These are phyloP conservation scores for Leishmania arabica DNA, from an alignment of 208 protist species.

Conservation along the genomic window DNA sequence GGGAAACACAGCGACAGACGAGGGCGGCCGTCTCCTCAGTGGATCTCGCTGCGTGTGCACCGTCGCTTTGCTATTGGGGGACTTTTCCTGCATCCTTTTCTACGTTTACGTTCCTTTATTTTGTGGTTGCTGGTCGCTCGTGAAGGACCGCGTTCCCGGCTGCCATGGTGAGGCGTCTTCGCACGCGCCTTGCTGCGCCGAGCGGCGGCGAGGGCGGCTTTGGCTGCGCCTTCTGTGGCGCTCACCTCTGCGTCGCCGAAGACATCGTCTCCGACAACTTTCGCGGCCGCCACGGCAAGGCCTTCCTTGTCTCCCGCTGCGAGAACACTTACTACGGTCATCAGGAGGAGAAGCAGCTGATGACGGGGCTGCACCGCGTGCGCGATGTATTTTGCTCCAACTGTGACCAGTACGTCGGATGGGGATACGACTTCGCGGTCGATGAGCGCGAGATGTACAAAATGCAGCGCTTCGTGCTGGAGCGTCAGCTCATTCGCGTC, in stretches of 20 bases:
- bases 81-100: not conserved
- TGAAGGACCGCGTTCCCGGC: not conserved
- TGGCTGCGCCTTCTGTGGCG: slow-evolving; percentile 74
- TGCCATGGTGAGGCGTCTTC: slow-evolving; percentile 41
- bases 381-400: slow-evolving; percentile 76
- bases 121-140: no score
- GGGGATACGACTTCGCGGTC: slow-evolving; percentile 83
- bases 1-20: not conserved
- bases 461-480: slow-evolving; percentile 76
- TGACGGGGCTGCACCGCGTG: slow-evolving; percentile 80
- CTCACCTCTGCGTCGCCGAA: slow-evolving; percentile 61
- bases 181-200: slow-evolving; percentile 41
- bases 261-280: slow-evolving; percentile 78
- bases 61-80: not conserved
- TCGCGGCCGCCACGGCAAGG: slow-evolving; percentile 70
- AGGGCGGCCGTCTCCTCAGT: not conserved
- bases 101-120: not conserved
- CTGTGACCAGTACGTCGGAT: slow-evolving; percentile 80
- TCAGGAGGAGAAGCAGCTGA: slow-evolving; percentile 76
- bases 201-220: slow-evolving; percentile 43
- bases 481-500: slow-evolving; percentile 56
- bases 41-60: not conserved
- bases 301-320: slow-evolving; percentile 72
- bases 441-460: slow-evolving; percentile 84
- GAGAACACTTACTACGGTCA: slow-evolving; percentile 76